Base-by-base conservation (phyloP, 768 basidiomycete genomes). In the Lentinula lateritia region DNA sequence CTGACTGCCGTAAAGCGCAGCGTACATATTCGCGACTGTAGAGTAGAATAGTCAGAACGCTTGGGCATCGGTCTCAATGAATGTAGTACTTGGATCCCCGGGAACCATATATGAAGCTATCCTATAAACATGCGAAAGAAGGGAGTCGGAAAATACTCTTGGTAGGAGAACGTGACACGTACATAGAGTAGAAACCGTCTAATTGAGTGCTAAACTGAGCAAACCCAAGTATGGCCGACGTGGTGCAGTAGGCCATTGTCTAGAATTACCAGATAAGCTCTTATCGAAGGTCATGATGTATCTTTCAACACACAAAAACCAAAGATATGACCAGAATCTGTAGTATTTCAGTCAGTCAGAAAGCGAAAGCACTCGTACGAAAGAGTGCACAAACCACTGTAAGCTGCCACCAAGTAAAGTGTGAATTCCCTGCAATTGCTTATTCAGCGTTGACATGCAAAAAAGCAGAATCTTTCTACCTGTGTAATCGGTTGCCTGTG, bases 11-110 rank as follows among this genome's bases (percentile, higher is more conserved):
- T 63, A 67, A 9, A 59, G 58, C 7, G 63, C 60, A 62, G 45
- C 28, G 50, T 63, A 69, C 72, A 74, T 72, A 68, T 74, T 80
- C 43, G 77, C 77, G 32, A 77, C 70, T 55, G 58, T 53, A 52
- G 72, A 71, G 23, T 74, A 74, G 8, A 60, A 52, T 57, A 53
- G 55, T 54, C 53, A 58, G 57, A 57, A 35, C 28, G 16, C 7
- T 35, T 35, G 23, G 13, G 32, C 20, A n/a, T 20, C 20, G 18
- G 28, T 28, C 28, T 28, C 28, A n/a, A 48, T 12, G 12, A 5
- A 39, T 9, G 3, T 59, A 59, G 16, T 59, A 59, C 58, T 50
- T 48, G 73, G 72, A 52, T 74, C 72, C 39, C 72, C 72, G 9
- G 72, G 66, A 42, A 69, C 65, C n/a, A 72, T 67, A 59, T 70